Base-by-base conservation (phyloP, 768 basidiomycete species). In the Auricularia sp. region DNA sequence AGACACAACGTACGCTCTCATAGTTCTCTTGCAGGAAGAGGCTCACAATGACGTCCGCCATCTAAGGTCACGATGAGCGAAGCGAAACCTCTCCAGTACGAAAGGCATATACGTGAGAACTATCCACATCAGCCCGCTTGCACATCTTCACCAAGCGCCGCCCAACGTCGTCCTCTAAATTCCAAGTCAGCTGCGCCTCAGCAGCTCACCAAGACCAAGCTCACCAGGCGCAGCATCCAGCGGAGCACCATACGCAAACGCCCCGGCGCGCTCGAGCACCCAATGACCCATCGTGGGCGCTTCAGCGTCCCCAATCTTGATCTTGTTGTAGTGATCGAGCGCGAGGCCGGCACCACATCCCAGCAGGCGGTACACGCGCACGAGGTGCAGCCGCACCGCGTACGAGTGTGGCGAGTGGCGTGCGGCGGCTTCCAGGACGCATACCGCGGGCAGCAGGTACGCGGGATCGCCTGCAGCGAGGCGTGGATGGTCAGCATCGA, bases 281-380 rank as follows among this genome's bases (percentile, higher is more conserved):
- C 92, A 82, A 72, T 96, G 91, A 1, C 91, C 92, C 7, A 97
- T 79, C 0, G 94, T 96, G 72, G 95, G 92, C 29, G 94, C 82
- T 4, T 18, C 21, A 21, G 11, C 47, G 6, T 0, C 18, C 7
- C 11, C 47, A 51, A 5, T 59, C 47, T 21, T 21, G 10, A 51
- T 51, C 47, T 8, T 18, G 11, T 18, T 1, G 18, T 51, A 18
- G 71, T 94, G 92, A 63, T 91, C 87, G 67, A 93, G 68, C 3
- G 90, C 87, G 54, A 85, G 75, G 3, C 84, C 82, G 47, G 44
- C 44, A 0, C 92, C 81, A 16, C 89, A 87, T 64, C 90, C 92
- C 45, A 96, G 78, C 47, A 94, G 75, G 16, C 90, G 89, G 73
- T 93, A 93, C 70, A 96, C 78, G 56, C 90, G 84, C 71, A 94